These are phyloP conservation scores for Psidium friedrichsthalianum DNA, from an alignment of 345 rosid species.

Conservation along the genomic window DNA sequence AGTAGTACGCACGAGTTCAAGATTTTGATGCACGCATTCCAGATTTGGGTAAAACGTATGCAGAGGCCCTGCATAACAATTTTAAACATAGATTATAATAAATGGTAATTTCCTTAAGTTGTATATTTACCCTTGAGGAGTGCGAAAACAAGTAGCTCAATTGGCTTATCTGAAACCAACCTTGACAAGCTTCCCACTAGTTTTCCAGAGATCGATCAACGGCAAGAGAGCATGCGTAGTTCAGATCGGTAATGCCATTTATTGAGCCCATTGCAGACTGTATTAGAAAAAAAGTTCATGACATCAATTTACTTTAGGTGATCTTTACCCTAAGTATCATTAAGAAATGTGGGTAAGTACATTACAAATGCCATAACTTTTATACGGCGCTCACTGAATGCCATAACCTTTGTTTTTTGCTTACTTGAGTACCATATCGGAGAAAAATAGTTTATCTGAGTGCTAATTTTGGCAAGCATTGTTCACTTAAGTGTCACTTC, in stretches of 20 bases:
- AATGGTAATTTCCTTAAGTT: too few species aligned
- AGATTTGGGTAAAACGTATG: too few species aligned
- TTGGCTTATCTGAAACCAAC: slow-evolving; percentile 24
- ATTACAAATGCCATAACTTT: not conserved
- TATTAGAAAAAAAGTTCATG: not conserved
- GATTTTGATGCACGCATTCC: too few species aligned
- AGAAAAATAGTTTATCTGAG: too few species aligned
- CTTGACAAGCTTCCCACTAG: slow-evolving; percentile 19
- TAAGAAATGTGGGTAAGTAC: not conserved
- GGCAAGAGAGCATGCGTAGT: slow-evolving; percentile 19
- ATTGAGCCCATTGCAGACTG: slow-evolving; percentile 20
- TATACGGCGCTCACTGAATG: not conserved
- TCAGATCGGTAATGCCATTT: slow-evolving; percentile 18
- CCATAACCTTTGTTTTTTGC: too few species aligned
- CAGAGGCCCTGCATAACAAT: too few species aligned
- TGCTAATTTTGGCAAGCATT: too few species aligned
- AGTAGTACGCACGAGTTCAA: too few species aligned
- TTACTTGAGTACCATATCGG: too few species aligned
- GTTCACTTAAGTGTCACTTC: too few species aligned
- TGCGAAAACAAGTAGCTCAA: slow-evolving; percentile 22
- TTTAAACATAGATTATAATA: too few species aligned
- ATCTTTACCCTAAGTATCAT: not conserved
- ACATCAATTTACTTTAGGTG: not conserved
- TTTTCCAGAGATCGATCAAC: slow-evolving; percentile 15
- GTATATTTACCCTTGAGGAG: slow-evolving; percentile 17